Evolutionary conservation across 306 rosid species (phyloP).

Genomic region (Fragaria vesca): DNA sequence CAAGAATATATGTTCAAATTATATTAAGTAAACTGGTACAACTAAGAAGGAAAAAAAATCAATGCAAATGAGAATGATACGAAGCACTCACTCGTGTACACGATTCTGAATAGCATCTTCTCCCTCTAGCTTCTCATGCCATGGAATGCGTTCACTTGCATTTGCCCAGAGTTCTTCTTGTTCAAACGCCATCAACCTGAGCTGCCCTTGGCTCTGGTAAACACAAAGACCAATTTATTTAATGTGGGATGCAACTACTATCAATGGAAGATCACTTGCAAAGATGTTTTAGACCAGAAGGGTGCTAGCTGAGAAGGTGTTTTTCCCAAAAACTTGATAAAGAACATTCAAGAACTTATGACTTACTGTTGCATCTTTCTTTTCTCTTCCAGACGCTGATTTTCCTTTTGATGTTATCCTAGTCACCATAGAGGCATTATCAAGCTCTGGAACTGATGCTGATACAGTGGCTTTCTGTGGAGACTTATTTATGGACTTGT

Average conservation of each 20-base stretch:
- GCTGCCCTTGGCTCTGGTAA: slow-evolving; percentile 75
- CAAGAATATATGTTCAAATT: neutral
- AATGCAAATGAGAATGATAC: slow-evolving; percentile 2
- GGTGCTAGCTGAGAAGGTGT: neutral
- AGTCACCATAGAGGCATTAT: slow-evolving; percentile 57
- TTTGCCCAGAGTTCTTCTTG: slow-evolving; percentile 80
- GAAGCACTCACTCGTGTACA: slow-evolving; percentile 77
- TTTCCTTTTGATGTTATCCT: slow-evolving; percentile 88
- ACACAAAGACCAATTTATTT: slow-evolving; percentile 24
- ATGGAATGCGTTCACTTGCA: slow-evolving; percentile 85
- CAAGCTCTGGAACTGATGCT: slow-evolving; percentile 49
- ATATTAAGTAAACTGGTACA: slow-evolving; percentile 6
- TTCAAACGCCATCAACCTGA: slow-evolving; percentile 84
- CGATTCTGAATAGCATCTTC: slow-evolving; percentile 92
- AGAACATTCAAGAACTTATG: neutral
- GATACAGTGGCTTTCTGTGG: slow-evolving; percentile 37
- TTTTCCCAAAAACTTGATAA: neutral
- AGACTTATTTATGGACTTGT: slow-evolving; percentile 61
- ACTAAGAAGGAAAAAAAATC: neutral
- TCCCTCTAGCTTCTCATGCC: slow-evolving; percentile 90
- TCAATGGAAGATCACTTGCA: slow-evolving; percentile 11
- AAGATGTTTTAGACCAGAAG: neutral
- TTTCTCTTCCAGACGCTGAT: slow-evolving; percentile 48
- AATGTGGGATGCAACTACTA: slow-evolving; percentile 20
- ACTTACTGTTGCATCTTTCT: slow-evolving; percentile 59